A percentile compares a stretch with the other conserved stretches of the same genome.
These are phyloP conservation scores for Taphrina flavorubra DNA, from an alignment of 1,139 yeast species.

Conservation along the genomic window DNA sequence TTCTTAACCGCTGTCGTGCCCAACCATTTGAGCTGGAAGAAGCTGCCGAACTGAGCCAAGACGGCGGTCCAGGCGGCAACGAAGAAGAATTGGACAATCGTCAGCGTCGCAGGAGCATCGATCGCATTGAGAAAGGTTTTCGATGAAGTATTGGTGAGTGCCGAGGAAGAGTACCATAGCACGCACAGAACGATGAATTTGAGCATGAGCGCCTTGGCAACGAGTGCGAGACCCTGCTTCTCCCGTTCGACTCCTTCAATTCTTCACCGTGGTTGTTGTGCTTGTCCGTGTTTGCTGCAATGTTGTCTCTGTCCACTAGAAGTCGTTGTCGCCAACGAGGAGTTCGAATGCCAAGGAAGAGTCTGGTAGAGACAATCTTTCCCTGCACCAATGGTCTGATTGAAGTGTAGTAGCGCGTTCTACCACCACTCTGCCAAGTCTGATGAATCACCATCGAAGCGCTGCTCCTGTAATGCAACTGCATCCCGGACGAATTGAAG, in stretches of 20 bases:
- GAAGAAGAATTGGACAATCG: constrained; percentile 80
- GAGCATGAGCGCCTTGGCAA: constrained; percentile 5
- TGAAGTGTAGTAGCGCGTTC: too few relatives aligned
- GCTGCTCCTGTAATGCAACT: neutral
- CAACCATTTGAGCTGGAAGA: constrained; percentile 53
- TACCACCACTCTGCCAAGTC: neutral
- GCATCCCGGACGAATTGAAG: neutral
- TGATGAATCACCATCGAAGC: neutral
- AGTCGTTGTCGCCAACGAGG: too few relatives aligned
- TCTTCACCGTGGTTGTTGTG: neutral
- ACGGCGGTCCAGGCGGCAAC: constrained; percentile 58
- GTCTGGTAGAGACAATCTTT: too few relatives aligned
- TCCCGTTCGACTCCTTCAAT: too few relatives aligned
- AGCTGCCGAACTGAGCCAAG: constrained; percentile 48
- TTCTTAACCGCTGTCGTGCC: constrained; percentile 56
- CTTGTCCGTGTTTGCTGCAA: neutral
- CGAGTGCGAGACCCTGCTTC: too few relatives aligned
- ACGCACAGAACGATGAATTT: constrained; percentile 60
- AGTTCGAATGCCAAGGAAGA: too few relatives aligned
- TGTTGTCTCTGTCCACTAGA: neutral
- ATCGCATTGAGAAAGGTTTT: constrained; percentile 73
- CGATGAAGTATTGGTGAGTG: constrained; percentile 78
- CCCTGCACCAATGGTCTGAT: too few relatives aligned
- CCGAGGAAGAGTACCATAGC: constrained; percentile 81
- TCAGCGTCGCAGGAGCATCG: constrained; percentile 79